Base-by-base conservation (phyloP, 306 rosid species). In the Pterocarpus santalinus region DNA sequence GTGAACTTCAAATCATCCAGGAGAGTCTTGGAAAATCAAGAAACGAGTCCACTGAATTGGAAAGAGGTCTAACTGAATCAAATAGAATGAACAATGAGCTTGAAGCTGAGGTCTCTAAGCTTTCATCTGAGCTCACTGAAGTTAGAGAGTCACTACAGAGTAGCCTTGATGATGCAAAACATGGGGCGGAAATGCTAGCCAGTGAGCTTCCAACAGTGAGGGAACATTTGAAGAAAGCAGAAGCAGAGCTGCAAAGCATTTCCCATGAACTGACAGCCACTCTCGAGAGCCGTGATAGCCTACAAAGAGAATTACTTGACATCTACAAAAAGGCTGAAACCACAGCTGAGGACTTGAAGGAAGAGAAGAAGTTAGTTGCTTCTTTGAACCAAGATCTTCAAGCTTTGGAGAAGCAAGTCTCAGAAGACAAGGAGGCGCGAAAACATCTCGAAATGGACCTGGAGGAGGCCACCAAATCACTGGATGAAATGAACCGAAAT, bases 401-500 rank as follows among this genome's bases (percentile, higher is more conserved):
- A 57, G 72, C 88, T 56, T 70, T 93, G 84, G 90, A 93, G 89
- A 89, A 82, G 84, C 94, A 91, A 81, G 84, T 89, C 56, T 73
- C 64, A 38, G 79, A 82, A 34, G 94, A 91, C 85, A 89, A 75
- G 78, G 93, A 90, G 66, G 83, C 89, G 8, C 86, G 79, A 2
- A 89, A 47, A 78, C 68, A 90, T 76, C 87, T 93, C 39, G 92
- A 95, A 81, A 81, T 36, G 71, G 96, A 91, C 84, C 79, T 93
- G 71, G 94, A 90, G 84, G 93, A 89, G 84, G 92, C 97, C 43
- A 90, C 91, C 52, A 87, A 83, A 75, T 88, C 99, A 58, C 96
- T 95, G 2, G 99, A 95, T 64, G 97, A 90, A 84, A 86, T 93
- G 91, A 91, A 86, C 82, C 86, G 64, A 76, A 90, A 93, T 70